These are phyloP conservation scores for Kwoniella newhampshirensis DNA, from an alignment of 768 basidiomycete species.

Conservation along the genomic window DNA sequence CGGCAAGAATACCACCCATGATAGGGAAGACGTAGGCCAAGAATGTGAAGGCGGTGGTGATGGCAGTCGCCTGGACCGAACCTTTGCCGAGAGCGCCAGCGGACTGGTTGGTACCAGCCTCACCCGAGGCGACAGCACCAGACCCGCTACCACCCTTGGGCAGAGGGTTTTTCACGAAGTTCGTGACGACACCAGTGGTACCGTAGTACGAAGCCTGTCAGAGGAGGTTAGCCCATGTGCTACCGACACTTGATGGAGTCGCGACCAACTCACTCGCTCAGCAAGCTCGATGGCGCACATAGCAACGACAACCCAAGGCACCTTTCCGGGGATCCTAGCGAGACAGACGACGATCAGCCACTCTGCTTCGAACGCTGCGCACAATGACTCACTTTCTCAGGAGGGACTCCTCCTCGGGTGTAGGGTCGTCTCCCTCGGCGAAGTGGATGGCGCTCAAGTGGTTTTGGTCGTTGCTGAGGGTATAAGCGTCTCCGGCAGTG, in stretches of 20 bases:
- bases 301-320: conserved; percentile 39
- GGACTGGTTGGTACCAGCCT: conserved; percentile 29
- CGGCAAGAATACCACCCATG: conserved; percentile 50
- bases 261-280: conserved; percentile 37
- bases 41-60: conserved; percentile 44
- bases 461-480: no score
- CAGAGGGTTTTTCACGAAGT: conserved; percentile 47
- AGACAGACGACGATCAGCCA: background rate
- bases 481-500: conserved; percentile 9
- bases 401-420: conserved; percentile 41
- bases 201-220: conserved; percentile 44
- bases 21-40: conserved; percentile 48
- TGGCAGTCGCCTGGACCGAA: conserved; percentile 35
- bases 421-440: conserved; percentile 29
- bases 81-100: conserved; percentile 50
- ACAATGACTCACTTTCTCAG: conserved; percentile 33
- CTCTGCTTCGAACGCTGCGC: background rate
- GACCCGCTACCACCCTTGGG: conserved; percentile 46
- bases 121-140: conserved; percentile 40
- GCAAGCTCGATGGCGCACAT: conserved; percentile 53
- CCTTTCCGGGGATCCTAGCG: conserved; percentile 18
- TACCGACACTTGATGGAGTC: background rate
- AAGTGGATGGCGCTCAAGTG: conserved; percentile 9
- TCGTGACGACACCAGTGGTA: conserved; percentile 39
- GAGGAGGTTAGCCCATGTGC: background rate